Base-by-base conservation (phyloP, 2,329 filamentous ascomycete species). In the Lomentospora prolificans region DNA sequence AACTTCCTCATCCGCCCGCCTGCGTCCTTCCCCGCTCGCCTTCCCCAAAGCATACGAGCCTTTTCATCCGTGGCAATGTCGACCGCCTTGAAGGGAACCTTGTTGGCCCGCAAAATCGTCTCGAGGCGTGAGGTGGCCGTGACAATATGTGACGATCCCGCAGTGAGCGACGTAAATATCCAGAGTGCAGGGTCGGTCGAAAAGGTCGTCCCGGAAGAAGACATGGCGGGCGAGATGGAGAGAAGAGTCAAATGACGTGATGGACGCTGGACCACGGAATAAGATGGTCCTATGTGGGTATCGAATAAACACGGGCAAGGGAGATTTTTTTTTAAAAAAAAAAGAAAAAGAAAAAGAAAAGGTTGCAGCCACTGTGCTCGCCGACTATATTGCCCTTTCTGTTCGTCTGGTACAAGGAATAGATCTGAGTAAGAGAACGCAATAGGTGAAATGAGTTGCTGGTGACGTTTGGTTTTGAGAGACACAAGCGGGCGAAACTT, bases 71-170 rank as follows among this genome's bases (percentile, higher is more conserved):
- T 95, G 41, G 92, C 90, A 46, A 94, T 82, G 70, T 99, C 94
- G 66, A 96, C 78, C 61, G 89, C 90, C 68, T 89, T 90, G 76
- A 97, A 99, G 9, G 90, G 89, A 57, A 99, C 87, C 63, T 87
- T 87, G 77, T 97, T 96, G 60, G 90, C 91, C 67, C 90, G 92
- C 58, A 99, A 80, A 66, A 99, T 97, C 10, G 91, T 96, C 72
- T 99, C 92, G 62, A 99, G 84, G 51, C 94, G 88, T 55, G 91
- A 95, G 1, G 94, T 97, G 25, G 91, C 94, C 41, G 94, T 97
- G 66, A 97, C 85, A 69, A 97, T 96, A 70, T 96, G 90, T 24
- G 90, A 95, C 41, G 90, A 96, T 61, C 94, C 94, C 58, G 94
- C 89, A 19, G 94, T 97, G 56, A 99, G 80, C 55, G 92, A 97